A percentile compares a stretch with the other conserved stretches of the same genome.
These are phyloP conservation scores for Vitis vinifera DNA, from an alignment of 164 flowering plant species.

Conservation along the genomic window ASM3070453v1 NC_081821.1:498001-498500, in stretches of 20 bases:
- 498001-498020: slow-evolving; percentile 91
- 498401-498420: slow-evolving; percentile 95
- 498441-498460: slow-evolving; percentile 70
- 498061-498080: slow-evolving; percentile 62
- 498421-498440: slow-evolving; percentile 98
- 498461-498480: slow-evolving; percentile 62
- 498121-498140: slow-evolving; percentile 80
- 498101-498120: slow-evolving; percentile 92
- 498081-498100: slow-evolving; percentile 70
- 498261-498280: not conserved
- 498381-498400: slow-evolving; percentile 92
- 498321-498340: not conserved
- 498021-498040: slow-evolving; percentile 93
- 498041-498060: slow-evolving; percentile 61
- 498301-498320: not conserved
- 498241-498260: not conserved
- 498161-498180: slow-evolving; percentile 96
- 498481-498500: not conserved
- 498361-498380: slow-evolving; percentile 70
- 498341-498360: slow-evolving; percentile 11
- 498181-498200: slow-evolving; percentile 91
- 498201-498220: slow-evolving; percentile 85
- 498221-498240: slow-evolving; percentile 73
- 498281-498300: not conserved
- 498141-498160: slow-evolving; percentile 96